Evolutionary conservation across 2,329 filamentous ascomycete genomes (phyloP).

Genomic region (Trichoderma lentiforme): DNA sequence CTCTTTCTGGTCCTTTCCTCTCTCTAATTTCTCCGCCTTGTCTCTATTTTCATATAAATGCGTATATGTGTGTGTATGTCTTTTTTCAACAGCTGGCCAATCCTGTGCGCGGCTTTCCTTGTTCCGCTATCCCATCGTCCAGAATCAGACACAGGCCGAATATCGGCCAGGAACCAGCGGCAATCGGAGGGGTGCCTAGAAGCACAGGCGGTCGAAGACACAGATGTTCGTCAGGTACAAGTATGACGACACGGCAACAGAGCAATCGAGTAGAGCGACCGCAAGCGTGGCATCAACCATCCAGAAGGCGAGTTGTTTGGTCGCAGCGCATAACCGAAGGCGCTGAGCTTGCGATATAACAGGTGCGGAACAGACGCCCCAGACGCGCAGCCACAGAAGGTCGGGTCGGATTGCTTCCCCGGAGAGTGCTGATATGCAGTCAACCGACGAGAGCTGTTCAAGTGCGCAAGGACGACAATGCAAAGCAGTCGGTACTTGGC

Average conservation of each 20-base stretch:
- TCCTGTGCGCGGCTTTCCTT: conserved; percentile 7
- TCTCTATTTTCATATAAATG: neutral
- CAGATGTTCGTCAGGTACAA: neutral
- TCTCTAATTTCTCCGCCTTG: neutral
- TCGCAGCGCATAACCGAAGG: neutral
- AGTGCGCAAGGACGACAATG: neutral
- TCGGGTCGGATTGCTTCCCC: conserved; percentile 6
- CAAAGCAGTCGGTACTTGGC: neutral
- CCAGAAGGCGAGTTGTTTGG: neutral
- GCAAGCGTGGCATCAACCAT: conserved; percentile 14
- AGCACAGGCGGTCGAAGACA: neutral
- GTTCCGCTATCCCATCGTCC: conserved; percentile 15
- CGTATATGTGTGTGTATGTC: neutral
- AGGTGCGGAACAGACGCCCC: neutral
- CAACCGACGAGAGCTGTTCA: neutral
- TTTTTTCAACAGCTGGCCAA: conserved; percentile 1
- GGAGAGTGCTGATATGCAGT: neutral
- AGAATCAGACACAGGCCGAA: conserved; percentile 1
- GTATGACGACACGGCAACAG: neutral
- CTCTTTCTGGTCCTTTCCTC: neutral
- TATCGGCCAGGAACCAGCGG: conserved; percentile 3
- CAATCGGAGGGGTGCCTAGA: neutral
- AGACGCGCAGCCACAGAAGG: neutral
- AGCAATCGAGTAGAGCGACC: neutral
- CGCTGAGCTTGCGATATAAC: neutral